Percentiles rank a stretch among this genome's conserved stretches.
Conservation (phyloP, 305 asterid genomes). For the Solanum chacoense region DNA sequence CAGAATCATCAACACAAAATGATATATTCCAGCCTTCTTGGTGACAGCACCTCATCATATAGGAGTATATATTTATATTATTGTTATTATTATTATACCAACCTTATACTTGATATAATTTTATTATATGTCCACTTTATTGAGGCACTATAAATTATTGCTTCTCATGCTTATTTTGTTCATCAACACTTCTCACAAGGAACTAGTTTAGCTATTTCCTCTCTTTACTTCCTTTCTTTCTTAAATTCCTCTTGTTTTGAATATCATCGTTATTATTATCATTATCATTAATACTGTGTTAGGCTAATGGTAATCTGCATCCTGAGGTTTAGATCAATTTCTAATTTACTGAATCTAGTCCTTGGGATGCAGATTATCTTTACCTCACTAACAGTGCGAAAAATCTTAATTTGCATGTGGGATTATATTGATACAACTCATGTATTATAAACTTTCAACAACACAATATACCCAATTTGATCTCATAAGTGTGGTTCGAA, state of each 20-base stretch:
- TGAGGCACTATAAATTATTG: constrained; percentile 17
- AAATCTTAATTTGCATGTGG: not conserved
- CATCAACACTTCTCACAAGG: not conserved
- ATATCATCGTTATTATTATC: not conserved
- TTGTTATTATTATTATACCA: not conserved
- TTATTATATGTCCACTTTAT: not conserved
- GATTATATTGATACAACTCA: not conserved
- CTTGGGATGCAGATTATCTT: constrained; percentile 67
- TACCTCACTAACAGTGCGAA: constrained; percentile 18
- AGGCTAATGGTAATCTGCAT: constrained; percentile 35
- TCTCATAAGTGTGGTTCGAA: not conserved
- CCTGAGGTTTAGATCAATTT: constrained; percentile 50
- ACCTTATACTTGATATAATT: not conserved
- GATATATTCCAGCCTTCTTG: not conserved
- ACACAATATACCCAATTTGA: not conserved
- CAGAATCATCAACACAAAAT: constrained; percentile 6
- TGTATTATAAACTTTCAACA: not conserved
- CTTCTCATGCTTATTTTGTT: not conserved
- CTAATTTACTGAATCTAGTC: constrained; percentile 18
- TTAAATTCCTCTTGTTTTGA: not conserved
- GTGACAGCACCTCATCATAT: constrained; percentile 14
- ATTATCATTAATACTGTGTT: constrained; percentile 3
- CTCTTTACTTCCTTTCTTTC: not conserved
- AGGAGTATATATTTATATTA: not conserved
- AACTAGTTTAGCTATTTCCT: not conserved